phyloP scores from a whole-genome alignment of 2,329 filamentous ascomycete species.

The Dothidotthia symphoricarpi region DNA sequence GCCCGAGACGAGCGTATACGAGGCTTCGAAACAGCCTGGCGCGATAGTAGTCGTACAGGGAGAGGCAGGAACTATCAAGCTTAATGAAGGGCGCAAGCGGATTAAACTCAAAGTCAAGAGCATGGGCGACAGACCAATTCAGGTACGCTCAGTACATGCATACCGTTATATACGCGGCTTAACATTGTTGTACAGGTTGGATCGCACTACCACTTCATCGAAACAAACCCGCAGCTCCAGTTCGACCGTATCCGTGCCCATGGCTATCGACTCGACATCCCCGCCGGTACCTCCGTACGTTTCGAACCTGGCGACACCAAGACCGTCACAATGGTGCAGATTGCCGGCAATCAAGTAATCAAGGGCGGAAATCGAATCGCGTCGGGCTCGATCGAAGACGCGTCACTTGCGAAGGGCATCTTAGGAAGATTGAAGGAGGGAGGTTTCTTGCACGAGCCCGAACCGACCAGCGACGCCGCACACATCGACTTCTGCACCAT shows the following conservation, averaged over 20 bases:
- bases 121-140: constrained; percentile 83
- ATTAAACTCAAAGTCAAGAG: constrained; percentile 76
- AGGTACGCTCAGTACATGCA: constrained; percentile 53
- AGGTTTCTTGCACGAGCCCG: constrained; percentile 75
- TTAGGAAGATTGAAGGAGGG: constrained; percentile 64
- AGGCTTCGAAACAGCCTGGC: constrained; percentile 68
- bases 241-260: constrained; percentile 84
- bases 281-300: constrained; percentile 85
- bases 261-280: constrained; percentile 83
- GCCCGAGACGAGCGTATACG: constrained; percentile 64
- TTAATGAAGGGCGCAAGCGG: constrained; percentile 74
- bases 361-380: constrained; percentile 81
- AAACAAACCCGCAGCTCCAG: constrained; percentile 84
- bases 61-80: constrained; percentile 59
- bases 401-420: constrained; percentile 63
- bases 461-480: constrained; percentile 58
- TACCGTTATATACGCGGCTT: constrained; percentile 1
- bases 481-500: constrained; percentile 66
- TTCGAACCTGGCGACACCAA: constrained; percentile 93
- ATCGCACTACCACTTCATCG: constrained; percentile 94
- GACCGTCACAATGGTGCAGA: constrained; percentile 86
- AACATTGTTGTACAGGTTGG: constrained; percentile 56
- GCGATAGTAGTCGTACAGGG: constrained; percentile 72
- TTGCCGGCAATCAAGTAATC: constrained; percentile 76
- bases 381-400: constrained; percentile 65